These are phyloP conservation scores for Lentinula sp. DNA, from an alignment of 768 basidiomycete genomes.

Conservation along the genomic window DNA sequence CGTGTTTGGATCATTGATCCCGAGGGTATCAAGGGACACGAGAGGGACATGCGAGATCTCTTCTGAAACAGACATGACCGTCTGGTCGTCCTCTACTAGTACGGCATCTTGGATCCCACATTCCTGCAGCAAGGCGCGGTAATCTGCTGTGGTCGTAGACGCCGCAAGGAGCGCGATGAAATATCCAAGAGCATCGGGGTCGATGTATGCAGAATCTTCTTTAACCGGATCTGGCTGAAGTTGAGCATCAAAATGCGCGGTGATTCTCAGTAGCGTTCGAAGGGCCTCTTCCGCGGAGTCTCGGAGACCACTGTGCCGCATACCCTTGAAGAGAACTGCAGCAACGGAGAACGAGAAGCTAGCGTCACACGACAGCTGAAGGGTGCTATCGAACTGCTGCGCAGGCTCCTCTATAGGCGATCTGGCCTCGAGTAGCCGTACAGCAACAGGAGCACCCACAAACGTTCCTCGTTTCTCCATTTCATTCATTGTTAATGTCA, in stretches of 20 bases:
- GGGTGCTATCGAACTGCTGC: slow-evolving; percentile 63
- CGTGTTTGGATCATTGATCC: slow-evolving; percentile 52
- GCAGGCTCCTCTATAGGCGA: slow-evolving; percentile 60
- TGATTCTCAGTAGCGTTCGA: slow-evolving; percentile 57
- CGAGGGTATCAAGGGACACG: slow-evolving; percentile 53
- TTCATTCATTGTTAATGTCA: slow-evolving; percentile 58
- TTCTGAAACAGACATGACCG: slow-evolving; percentile 29
- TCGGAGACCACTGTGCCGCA: slow-evolving; percentile 61
- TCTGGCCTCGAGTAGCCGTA: slow-evolving; percentile 60
- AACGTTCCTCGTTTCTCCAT: slow-evolving; percentile 61
- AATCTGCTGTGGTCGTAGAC: slow-evolving; percentile 50
- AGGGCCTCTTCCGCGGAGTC: slow-evolving; percentile 58
- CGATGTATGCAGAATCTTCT: slow-evolving; percentile 31
- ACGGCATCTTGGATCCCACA: slow-evolving; percentile 48
- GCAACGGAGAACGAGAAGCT: slow-evolving; percentile 82
- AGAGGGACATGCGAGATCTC: slow-evolving; percentile 37
- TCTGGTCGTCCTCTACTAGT: slow-evolving; percentile 33
- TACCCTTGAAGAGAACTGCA: slow-evolving; percentile 80
- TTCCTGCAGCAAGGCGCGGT: slow-evolving; percentile 57
- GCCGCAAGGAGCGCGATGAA: slow-evolving; percentile 74
- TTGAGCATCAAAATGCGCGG: slow-evolving; percentile 23
- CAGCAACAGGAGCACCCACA: slow-evolving; percentile 42
- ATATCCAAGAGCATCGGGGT: slow-evolving; percentile 64
- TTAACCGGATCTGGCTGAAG: slow-evolving; percentile 21
- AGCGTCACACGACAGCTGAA: slow-evolving; percentile 71